These are phyloP conservation scores for Amanita polypyramis DNA, from an alignment of 768 basidiomycete species.

Conservation along the genomic window DNA sequence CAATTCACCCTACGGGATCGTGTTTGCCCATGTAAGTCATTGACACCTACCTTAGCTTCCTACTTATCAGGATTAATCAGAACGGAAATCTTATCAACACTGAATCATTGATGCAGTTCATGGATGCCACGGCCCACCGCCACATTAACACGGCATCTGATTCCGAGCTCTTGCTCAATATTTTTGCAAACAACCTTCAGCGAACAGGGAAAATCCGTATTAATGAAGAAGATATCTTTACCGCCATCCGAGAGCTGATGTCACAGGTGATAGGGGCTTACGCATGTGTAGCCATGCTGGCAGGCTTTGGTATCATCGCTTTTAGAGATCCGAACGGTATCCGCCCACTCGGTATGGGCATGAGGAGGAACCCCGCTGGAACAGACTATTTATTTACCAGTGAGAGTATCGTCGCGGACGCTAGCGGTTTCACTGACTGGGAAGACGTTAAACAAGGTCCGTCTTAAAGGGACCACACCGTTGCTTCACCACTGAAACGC, in stretches of 20 bases:
- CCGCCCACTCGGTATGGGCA: slow-evolving; percentile 82
- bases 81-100: slow-evolving; percentile 99
- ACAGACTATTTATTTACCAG: slow-evolving; percentile 87
- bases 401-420: slow-evolving; percentile 95
- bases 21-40: slow-evolving; percentile 83
- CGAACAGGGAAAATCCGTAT: slow-evolving; percentile 98
- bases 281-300: slow-evolving; percentile 97
- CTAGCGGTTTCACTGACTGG: slow-evolving; percentile 86
- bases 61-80: slow-evolving; percentile 29
- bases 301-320: slow-evolving; percentile 95
- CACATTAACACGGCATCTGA: slow-evolving; percentile 99
- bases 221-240: slow-evolving; percentile 99
- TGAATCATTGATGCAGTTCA: slow-evolving; percentile 70
- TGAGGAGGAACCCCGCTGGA: slow-evolving; percentile 45
- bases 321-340: slow-evolving; percentile 99
- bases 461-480: slow-evolving; percentile 11
- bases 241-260: slow-evolving; percentile 86
- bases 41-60: slow-evolving; percentile 1
- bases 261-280: slow-evolving; percentile 85
- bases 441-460: slow-evolving; percentile 85
- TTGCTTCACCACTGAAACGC: neutral
- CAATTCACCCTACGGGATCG: slow-evolving; percentile 99
- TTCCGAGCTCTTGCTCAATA: slow-evolving; percentile 94
- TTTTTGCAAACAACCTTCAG: slow-evolving; percentile 95
- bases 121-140: slow-evolving; percentile 93